phyloP scores from a whole-genome alignment of 371 early-diverging fungal genomes.

The Syncephalastrum sp. region DNA sequence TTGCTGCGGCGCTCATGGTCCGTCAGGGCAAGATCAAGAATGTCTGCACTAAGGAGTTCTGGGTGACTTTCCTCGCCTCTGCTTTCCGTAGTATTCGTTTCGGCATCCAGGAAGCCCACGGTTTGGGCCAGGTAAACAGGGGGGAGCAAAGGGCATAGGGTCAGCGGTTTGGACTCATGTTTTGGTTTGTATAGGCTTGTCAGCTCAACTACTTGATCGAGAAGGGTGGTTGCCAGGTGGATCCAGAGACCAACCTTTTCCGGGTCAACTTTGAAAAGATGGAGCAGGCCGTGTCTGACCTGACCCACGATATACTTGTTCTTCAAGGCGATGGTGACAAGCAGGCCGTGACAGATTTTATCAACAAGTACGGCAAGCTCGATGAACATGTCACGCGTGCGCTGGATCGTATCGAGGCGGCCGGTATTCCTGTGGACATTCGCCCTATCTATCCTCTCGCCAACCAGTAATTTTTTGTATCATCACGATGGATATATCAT shows the following conservation, averaged over 20 bases:
- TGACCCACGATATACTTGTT: slow-evolving; percentile 70
- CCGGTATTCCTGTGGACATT: slow-evolving; percentile 53
- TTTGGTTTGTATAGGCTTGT: slow-evolving; percentile 17
- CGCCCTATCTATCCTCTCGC: slow-evolving; percentile 47
- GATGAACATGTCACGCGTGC: slow-evolving; percentile 50
- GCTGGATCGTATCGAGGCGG: slow-evolving; percentile 53
- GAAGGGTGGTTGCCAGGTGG: slow-evolving; percentile 64
- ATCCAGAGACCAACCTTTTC: slow-evolving; percentile 46
- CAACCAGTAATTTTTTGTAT: slow-evolving; percentile 5
- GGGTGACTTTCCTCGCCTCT: slow-evolving; percentile 77
- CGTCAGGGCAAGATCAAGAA: slow-evolving; percentile 61
- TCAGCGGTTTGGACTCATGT: neutral
- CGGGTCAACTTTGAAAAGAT: slow-evolving; percentile 70
- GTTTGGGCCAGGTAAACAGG: slow-evolving; percentile 66
- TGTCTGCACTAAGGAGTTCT: slow-evolving; percentile 64
- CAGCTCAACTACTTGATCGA: slow-evolving; percentile 76
- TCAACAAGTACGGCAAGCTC: slow-evolving; percentile 59
- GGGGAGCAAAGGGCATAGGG: neutral
- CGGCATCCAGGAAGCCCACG: slow-evolving; percentile 79
- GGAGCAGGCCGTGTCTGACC: slow-evolving; percentile 58
- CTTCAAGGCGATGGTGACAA: slow-evolving; percentile 83
- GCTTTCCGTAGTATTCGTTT: slow-evolving; percentile 82
- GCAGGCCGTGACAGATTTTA: slow-evolving; percentile 60
- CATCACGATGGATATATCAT: neutral
- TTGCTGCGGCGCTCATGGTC: slow-evolving; percentile 69